Evolutionary conservation across 805 yeast genomes (phyloP).

Genomic region (Kluyveromyces wickerhamii): DNA sequence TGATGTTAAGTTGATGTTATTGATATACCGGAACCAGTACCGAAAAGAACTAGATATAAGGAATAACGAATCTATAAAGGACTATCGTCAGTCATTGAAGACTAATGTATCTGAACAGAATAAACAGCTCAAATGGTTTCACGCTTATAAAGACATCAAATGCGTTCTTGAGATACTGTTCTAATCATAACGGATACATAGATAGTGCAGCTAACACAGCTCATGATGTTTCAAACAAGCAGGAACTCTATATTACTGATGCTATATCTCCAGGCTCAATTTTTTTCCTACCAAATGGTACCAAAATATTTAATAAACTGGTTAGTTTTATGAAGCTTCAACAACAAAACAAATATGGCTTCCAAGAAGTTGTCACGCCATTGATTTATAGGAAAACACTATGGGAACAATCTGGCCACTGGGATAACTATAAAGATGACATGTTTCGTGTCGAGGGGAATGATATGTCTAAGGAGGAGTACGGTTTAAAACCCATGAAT

Average conservation of each 20-base stretch:
- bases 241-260: conserved; percentile 72
- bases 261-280: conserved; percentile 84
- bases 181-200: not conserved
- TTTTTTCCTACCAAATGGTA: conserved; percentile 89
- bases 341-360: conserved; percentile 63
- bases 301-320: conserved; percentile 73
- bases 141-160: not conserved
- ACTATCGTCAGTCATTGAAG: too few species aligned
- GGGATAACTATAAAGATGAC: conserved; percentile 90
- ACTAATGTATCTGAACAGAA: not conserved
- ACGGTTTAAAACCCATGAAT: conserved; percentile 91
- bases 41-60: too few species aligned
- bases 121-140: not conserved
- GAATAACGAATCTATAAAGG: too few species aligned
- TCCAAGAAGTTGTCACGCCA: conserved; percentile 89
- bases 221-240: conserved; percentile 44
- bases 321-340: conserved; percentile 75
- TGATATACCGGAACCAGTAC: too few species aligned
- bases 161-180: conserved; percentile 1
- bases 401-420: conserved; percentile 92
- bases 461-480: conserved; percentile 36
- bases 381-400: conserved; percentile 71
- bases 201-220: conserved; percentile 27
- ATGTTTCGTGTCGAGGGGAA: conserved; percentile 81
- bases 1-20: too few species aligned